Conservation (phyloP, 2,329 filamentous ascomycete genomes). For the Arthrobotrys pseudoclavata region DNA sequence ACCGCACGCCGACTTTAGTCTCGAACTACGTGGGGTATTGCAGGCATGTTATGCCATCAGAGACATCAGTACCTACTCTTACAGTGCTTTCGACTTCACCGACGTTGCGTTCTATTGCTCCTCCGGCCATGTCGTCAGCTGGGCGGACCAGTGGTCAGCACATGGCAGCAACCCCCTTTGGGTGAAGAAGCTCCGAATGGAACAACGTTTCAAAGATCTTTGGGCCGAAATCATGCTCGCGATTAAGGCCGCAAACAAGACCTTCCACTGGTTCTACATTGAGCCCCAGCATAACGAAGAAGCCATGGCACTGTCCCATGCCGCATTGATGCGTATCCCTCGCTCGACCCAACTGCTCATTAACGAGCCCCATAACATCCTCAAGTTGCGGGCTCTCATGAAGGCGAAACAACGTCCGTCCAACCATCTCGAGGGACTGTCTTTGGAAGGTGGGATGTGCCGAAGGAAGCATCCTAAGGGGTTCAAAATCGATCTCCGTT, state of each 20-base stretch:
- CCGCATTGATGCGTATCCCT: slow-evolving; percentile 15
- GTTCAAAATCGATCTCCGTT: slow-evolving; percentile 42
- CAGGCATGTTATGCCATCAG: slow-evolving; percentile 44
- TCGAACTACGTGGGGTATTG: slow-evolving; percentile 37
- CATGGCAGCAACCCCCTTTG: slow-evolving; percentile 35
- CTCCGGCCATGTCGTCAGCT: slow-evolving; percentile 34
- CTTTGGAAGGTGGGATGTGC: slow-evolving; percentile 53
- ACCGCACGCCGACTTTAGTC: slow-evolving; percentile 22
- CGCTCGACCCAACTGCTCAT: not conserved
- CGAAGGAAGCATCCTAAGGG: slow-evolving; percentile 45
- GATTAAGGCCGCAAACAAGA: slow-evolving; percentile 21
- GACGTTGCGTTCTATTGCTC: slow-evolving; percentile 50
- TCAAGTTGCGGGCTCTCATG: slow-evolving; percentile 6
- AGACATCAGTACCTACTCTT: slow-evolving; percentile 29
- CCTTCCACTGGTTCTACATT: slow-evolving; percentile 43
- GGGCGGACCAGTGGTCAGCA: slow-evolving; percentile 32
- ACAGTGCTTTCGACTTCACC: slow-evolving; percentile 53
- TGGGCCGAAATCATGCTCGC: slow-evolving; percentile 47
- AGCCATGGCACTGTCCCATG: not conserved
- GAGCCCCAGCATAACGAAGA: slow-evolving; percentile 43
- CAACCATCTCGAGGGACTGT: slow-evolving; percentile 32
- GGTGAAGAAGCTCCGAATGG: slow-evolving; percentile 39
- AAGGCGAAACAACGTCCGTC: slow-evolving; percentile 34
- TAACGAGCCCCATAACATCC: slow-evolving; percentile 30
- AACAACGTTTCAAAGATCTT: slow-evolving; percentile 37